Conservation (phyloP, 768 basidiomycete genomes). For the Kwoniella europaea region DNA sequence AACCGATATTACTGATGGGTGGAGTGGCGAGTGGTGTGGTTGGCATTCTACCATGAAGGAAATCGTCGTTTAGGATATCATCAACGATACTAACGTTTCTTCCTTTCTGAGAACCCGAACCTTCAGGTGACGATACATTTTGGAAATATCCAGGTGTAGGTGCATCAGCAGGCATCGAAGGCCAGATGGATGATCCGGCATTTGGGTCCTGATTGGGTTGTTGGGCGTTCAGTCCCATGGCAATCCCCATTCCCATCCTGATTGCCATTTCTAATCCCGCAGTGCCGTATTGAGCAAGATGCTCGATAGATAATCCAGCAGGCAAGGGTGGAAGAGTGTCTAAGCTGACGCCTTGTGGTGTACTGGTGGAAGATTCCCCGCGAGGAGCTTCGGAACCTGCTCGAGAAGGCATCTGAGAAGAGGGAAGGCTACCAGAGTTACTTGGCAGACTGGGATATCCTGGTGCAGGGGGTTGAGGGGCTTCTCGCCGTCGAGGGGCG, state of each 20-base stretch:
- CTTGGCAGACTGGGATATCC: slow-evolving; percentile 15
- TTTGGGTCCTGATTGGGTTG: slow-evolving; percentile 18
- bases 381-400: slow-evolving; percentile 21
- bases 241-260: slow-evolving; percentile 56
- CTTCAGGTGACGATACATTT: slow-evolving; percentile 21
- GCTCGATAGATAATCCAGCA: slow-evolving; percentile 50
- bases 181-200: slow-evolving; percentile 6
- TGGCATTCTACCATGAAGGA: slow-evolving; percentile 39
- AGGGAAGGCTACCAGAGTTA: slow-evolving; percentile 16
- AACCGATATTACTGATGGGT: slow-evolving; percentile 19
- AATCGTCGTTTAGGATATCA: slow-evolving; percentile 54
- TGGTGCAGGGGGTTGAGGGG: slow-evolving; percentile 41
- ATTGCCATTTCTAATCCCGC: slow-evolving; percentile 57
- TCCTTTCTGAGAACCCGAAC: slow-evolving; percentile 16
- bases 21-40: slow-evolving; percentile 26
- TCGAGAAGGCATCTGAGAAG: slow-evolving; percentile 24
- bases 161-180: slow-evolving; percentile 1
- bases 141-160: slow-evolving; percentile 15
- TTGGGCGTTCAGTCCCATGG: slow-evolving; percentile 49
- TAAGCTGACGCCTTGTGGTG: slow-evolving; percentile 26
- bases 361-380: slow-evolving; percentile 4
- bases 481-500: slow-evolving; percentile 35
- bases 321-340: slow-evolving; percentile 52
- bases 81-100: slow-evolving; percentile 36
- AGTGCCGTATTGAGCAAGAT: slow-evolving; percentile 53